phyloP scores from a whole-genome alignment of 805 yeast genomes.

The Priceomyces melissophilus region DNA sequence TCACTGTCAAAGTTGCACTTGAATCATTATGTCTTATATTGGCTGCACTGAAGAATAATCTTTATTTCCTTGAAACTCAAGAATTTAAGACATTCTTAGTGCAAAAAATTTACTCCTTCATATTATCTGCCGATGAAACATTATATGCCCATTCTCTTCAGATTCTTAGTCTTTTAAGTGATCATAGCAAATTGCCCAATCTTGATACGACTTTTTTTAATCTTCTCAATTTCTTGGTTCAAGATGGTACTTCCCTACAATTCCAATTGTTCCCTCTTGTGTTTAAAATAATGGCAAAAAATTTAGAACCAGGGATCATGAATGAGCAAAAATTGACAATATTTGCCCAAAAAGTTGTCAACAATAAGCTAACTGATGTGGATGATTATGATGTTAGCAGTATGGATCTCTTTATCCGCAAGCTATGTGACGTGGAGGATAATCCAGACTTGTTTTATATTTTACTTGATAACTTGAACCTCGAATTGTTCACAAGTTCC shows the following conservation, averaged over 20 bases:
- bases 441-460: constrained; percentile 3
- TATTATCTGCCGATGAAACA: constrained; percentile 27
- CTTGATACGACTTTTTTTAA: neutral
- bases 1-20: constrained; percentile 22
- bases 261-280: constrained; percentile 3
- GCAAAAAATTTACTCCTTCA: constrained; percentile 14
- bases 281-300: constrained; percentile 2
- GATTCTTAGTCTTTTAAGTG: constrained; percentile 12
- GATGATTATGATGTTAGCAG: constrained; percentile 14
- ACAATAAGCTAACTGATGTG: constrained; percentile 14
- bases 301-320: neutral
- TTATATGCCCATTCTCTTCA: constrained; percentile 19
- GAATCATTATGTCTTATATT: constrained; percentile 21
- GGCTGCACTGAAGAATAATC: constrained; percentile 7
- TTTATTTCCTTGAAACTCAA: constrained; percentile 8
- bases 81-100: constrained; percentile 17
- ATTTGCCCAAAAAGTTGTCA: constrained; percentile 12
- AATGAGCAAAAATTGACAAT: neutral
- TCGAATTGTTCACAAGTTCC: constrained; percentile 22
- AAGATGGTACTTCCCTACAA: constrained; percentile 2
- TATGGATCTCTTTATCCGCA: constrained; percentile 13
- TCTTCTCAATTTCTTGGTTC: constrained; percentile 1
- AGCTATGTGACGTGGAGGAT: constrained; percentile 5
- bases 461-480: constrained; percentile 12
- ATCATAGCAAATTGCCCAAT: neutral